phyloP scores from a whole-genome alignment of 169 alveolate species.

The Plasmodium gallinaceum region DNA sequence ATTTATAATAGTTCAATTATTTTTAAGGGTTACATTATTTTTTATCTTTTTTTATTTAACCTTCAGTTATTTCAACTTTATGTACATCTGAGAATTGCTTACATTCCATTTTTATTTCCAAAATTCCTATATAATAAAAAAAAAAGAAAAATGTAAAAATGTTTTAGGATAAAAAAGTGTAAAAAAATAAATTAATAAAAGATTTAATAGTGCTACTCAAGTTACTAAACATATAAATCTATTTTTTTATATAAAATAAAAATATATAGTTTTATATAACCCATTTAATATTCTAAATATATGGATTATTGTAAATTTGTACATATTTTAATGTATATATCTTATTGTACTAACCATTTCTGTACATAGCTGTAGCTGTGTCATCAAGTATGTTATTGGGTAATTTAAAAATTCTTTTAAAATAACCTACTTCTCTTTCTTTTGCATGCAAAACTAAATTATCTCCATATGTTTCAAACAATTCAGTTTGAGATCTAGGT shows the following conservation, averaged over 20 bases:
- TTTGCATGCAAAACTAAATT: slow-evolving; percentile 84
- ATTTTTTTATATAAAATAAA: background rate
- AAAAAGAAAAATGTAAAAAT: background rate
- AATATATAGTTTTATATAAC: background rate
- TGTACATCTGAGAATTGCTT: slow-evolving; percentile 65
- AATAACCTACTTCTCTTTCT: slow-evolving; percentile 87
- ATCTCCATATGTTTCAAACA: slow-evolving; percentile 86
- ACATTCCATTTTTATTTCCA: slow-evolving; percentile 72
- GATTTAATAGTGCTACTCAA: too few species aligned
- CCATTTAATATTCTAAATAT: background rate
- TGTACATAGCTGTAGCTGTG: slow-evolving; percentile 81
- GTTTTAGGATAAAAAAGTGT: too few species aligned
- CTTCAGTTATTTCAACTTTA: slow-evolving; percentile 56
- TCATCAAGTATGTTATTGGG: slow-evolving; percentile 86
- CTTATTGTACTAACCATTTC: slow-evolving; percentile 81
- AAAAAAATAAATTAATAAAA: too few species aligned
- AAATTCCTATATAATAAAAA: slow-evolving; percentile 26
- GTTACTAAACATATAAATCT: too few species aligned
- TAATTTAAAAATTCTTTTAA: slow-evolving; percentile 85
- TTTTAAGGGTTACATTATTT: too few species aligned
- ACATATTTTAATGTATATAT: slow-evolving; percentile 11
- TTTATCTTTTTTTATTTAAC: slow-evolving; percentile 4
- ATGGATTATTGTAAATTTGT: too few species aligned
- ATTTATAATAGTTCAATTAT: too few species aligned
- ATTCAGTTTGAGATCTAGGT: slow-evolving; percentile 86